Evolutionary conservation across 73 alveolate genomes (phyloP).

Genomic region (Blepharisma japonicum): DNA sequence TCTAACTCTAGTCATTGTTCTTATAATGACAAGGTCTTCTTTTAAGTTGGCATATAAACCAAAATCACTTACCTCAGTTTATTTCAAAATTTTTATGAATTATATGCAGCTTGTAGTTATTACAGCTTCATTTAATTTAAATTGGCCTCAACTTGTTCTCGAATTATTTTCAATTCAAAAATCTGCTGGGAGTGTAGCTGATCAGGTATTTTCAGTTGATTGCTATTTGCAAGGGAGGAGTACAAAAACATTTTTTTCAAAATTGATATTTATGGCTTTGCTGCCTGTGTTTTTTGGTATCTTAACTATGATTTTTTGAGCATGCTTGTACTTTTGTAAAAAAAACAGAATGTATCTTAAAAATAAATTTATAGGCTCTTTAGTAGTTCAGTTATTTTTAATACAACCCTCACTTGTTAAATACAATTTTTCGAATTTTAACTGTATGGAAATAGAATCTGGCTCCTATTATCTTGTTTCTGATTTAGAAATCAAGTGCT

Average conservation of each 20-base stretch:
- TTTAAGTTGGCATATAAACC: conserved; percentile 11
- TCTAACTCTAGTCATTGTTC: not conserved
- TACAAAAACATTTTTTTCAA: not conserved
- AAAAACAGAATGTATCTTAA: not conserved
- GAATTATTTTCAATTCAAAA: conserved; percentile 11
- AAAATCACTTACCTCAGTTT: not conserved
- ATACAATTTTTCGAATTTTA: conserved; percentile 2
- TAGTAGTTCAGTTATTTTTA: conserved; percentile 32
- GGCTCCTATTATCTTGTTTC: not conserved
- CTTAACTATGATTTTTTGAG: conserved; percentile 3
- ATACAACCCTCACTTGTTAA: conserved; percentile 31
- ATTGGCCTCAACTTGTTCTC: conserved; percentile 10
- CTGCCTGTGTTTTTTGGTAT: not conserved
- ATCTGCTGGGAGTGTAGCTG: not conserved
- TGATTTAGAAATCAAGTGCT: conserved; percentile 28
- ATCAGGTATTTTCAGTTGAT: not conserved
- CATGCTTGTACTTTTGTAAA: not conserved
- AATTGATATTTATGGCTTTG: not conserved
- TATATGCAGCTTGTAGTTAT: conserved; percentile 23
- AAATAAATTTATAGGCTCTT: conserved; percentile 28
- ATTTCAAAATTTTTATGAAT: conserved; percentile 26
- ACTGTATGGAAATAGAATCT: conserved; percentile 23
- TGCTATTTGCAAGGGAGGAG: not conserved
- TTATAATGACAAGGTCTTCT: not conserved
- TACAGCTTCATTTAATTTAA: conserved; percentile 11